Conservation (phyloP, 1,284 basidiomycete genomes). For the Pholiota adiposa region DNA sequence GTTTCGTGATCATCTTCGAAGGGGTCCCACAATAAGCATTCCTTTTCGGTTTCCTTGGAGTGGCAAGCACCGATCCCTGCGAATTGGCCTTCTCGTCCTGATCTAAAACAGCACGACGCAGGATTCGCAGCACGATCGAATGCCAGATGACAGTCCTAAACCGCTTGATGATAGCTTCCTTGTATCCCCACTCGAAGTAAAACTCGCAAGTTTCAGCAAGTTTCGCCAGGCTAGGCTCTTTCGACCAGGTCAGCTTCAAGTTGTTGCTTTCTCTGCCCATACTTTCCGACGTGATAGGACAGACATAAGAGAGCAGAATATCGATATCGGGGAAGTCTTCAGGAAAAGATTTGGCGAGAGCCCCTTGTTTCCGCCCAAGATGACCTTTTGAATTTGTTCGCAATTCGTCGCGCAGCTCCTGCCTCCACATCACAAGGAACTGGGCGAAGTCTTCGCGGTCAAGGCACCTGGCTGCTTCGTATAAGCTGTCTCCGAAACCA, state of each 20-base stretch:
- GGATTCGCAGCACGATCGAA: conserved; percentile 63
- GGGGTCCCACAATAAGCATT: conserved; percentile 47
- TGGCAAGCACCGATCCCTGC: conserved; percentile 31
- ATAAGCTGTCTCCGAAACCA: conserved; percentile 72
- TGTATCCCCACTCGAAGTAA: conserved; percentile 90
- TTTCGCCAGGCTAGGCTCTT: conserved; percentile 73
- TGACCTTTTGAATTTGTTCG: conserved; percentile 68
- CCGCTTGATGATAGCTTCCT: conserved; percentile 76
- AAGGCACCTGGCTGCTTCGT: conserved; percentile 61
- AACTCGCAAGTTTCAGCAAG: conserved; percentile 81
- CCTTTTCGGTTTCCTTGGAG: conserved; percentile 40
- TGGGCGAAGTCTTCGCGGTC: conserved; percentile 47
- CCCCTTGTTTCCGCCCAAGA: conserved; percentile 60
- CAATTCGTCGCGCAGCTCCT: conserved; percentile 69
- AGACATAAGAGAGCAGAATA: conserved; percentile 74
- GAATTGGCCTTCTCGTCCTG: conserved; percentile 29
- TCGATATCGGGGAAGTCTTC: conserved; percentile 68
- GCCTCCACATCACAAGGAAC: conserved; percentile 69
- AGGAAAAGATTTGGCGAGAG: conserved; percentile 65
- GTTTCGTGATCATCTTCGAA: conserved; percentile 56
- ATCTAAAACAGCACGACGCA: conserved; percentile 63
- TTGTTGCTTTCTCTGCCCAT: conserved; percentile 44
- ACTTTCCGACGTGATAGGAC: conserved; percentile 76
- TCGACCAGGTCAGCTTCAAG: conserved; percentile 37
- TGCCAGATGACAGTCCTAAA: conserved; percentile 81